Conservation (phyloP, 2,329 filamentous ascomycete genomes). For the Bipolaris zeicola region DNA sequence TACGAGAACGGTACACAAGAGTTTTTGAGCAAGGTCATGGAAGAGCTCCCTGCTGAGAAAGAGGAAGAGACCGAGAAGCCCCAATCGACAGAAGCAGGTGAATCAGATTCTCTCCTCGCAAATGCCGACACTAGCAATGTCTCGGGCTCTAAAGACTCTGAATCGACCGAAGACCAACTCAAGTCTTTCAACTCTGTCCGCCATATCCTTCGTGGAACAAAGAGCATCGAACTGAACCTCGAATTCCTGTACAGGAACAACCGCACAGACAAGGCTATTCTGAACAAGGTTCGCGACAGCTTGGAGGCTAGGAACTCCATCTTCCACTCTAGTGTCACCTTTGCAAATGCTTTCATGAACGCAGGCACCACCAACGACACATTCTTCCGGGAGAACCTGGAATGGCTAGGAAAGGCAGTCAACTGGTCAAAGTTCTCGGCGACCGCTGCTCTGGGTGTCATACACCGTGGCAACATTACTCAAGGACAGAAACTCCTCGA, state of each 20-base stretch:
- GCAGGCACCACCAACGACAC: conserved; percentile 97
- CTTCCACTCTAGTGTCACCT: conserved; percentile 96
- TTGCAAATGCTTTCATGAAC: conserved; percentile 99
- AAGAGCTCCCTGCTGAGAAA: conserved; percentile 68
- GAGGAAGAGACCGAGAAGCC: conserved; percentile 51
- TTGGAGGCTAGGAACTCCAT: conserved; percentile 96
- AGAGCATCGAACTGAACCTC: conserved; percentile 91
- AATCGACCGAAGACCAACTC: conserved; percentile 56
- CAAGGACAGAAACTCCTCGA: conserved; percentile 93
- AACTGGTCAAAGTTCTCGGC: conserved; percentile 99
- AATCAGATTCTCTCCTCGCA: conserved; percentile 64
- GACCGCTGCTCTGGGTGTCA: conserved; percentile 92
- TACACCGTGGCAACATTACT: conserved; percentile 91
- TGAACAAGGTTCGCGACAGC: conserved; percentile 96
- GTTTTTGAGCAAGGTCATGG: conserved; percentile 87
- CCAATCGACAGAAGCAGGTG: conserved; percentile 53
- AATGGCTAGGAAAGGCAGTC: conserved; percentile 97
- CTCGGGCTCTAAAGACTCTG: conserved; percentile 56
- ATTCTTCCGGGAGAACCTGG: conserved; percentile 96
- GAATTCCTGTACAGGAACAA: conserved; percentile 98
- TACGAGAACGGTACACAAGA: conserved; percentile 99
- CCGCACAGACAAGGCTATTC: conserved; percentile 85
- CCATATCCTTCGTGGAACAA: conserved; percentile 79
- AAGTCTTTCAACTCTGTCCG: conserved; percentile 63
- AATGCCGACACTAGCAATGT: conserved; percentile 60